These are phyloP conservation scores for Leptomonas pyrrhocoris DNA, from an alignment of 208 protist genomes.

Conservation along the genomic window DNA sequence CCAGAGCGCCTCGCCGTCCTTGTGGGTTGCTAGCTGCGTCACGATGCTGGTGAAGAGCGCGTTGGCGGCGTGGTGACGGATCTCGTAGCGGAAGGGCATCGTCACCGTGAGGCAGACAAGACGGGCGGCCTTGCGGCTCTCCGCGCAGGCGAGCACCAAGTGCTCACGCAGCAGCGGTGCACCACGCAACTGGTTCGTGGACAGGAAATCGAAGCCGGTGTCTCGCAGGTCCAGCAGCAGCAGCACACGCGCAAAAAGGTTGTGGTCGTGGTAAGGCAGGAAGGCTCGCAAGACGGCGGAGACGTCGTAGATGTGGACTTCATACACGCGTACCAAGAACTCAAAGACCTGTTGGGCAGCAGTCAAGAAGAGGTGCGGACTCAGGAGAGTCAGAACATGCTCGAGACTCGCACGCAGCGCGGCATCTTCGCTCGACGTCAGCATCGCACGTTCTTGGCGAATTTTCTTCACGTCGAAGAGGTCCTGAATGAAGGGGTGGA, in stretches of 20 bases:
- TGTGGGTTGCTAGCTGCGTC: constrained; percentile 56
- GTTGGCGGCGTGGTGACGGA: constrained; percentile 75
- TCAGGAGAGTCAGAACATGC: constrained; percentile 75
- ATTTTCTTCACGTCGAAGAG: constrained; percentile 68
- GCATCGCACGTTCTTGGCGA: constrained; percentile 70
- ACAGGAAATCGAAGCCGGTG: constrained; percentile 84
- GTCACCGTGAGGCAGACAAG: constrained; percentile 67
- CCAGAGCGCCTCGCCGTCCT: constrained; percentile 69
- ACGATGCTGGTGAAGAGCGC: constrained; percentile 82
- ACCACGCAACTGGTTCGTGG: constrained; percentile 78
- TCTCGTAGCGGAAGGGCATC: constrained; percentile 47
- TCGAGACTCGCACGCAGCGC: constrained; percentile 55
- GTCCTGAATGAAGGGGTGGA: constrained; percentile 74
- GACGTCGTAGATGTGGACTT: constrained; percentile 88
- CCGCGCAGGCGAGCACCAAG: constrained; percentile 68
- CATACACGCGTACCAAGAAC: constrained; percentile 83
- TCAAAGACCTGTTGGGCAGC: constrained; percentile 89
- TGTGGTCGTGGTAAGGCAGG: constrained; percentile 89
- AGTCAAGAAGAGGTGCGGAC: constrained; percentile 83
- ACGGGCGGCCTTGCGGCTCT: constrained; percentile 76
- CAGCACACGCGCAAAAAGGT: constrained; percentile 75
- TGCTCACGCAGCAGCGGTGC: constrained; percentile 78
- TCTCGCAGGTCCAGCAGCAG: constrained; percentile 86
- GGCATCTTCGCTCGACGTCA: constrained; percentile 46
- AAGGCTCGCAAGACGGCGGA: constrained; percentile 71